Conservation (phyloP, 441 rosid genomes). For the Gossypium schwendimanii region DNA sequence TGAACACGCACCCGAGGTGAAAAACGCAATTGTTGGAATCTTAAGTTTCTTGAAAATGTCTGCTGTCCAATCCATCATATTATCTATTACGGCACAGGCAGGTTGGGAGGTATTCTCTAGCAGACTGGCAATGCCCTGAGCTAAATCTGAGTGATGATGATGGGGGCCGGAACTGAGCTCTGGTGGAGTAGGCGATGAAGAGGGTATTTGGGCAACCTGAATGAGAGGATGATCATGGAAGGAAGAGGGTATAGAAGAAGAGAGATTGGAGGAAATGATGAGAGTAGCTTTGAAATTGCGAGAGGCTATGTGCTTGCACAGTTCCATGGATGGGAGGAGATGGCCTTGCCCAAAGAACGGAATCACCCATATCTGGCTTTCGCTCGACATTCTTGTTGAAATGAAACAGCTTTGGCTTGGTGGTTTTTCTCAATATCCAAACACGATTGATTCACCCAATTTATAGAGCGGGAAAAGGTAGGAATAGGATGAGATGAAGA, state of each 20-base stretch:
- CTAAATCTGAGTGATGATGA: slow-evolving; percentile 17
- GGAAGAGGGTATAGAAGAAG: slow-evolving; percentile 29
- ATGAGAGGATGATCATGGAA: slow-evolving; percentile 25
- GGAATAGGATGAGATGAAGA: neutral
- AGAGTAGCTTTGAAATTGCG: slow-evolving; percentile 25
- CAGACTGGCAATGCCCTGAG: slow-evolving; percentile 20
- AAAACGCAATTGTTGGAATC: slow-evolving; percentile 35
- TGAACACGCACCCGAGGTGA: slow-evolving; percentile 50
- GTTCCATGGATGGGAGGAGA: slow-evolving; percentile 42
- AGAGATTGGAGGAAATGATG: slow-evolving; percentile 32
- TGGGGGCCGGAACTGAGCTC: slow-evolving; percentile 4
- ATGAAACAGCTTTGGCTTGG: neutral
- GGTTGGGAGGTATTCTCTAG: slow-evolving; percentile 18
- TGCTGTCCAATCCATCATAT: slow-evolving; percentile 36
- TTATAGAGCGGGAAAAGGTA: neutral
- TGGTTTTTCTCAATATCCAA: neutral
- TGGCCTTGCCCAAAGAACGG: slow-evolving; percentile 50
- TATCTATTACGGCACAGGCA: slow-evolving; percentile 40
- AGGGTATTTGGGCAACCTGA: slow-evolving; percentile 17
- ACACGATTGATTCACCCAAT: neutral
- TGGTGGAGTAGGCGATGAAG: slow-evolving; percentile 13
- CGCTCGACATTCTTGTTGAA: neutral
- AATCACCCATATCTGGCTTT: slow-evolving; percentile 28
- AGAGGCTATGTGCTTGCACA: slow-evolving; percentile 36
- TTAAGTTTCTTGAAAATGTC: slow-evolving; percentile 21